A percentile compares a stretch with the other conserved stretches of the same genome.
Conservation (phyloP, 2,329 filamentous ascomycete genomes). For the Claviceps quebecensis region DNA sequence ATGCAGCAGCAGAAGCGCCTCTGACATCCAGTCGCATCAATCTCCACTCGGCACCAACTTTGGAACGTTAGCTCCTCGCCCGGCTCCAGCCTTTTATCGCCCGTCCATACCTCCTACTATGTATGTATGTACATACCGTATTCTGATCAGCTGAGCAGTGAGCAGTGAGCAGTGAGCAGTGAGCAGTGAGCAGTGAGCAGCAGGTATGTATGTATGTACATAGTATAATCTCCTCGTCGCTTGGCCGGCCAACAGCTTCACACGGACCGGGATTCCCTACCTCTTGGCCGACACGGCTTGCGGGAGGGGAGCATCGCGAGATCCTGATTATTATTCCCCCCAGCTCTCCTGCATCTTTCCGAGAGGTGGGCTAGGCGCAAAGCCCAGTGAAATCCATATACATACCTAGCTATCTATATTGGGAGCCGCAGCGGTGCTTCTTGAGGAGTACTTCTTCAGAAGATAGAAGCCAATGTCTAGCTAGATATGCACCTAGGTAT, state of each 20-base stretch:
- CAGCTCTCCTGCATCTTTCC: background rate
- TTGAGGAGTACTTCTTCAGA: no score
- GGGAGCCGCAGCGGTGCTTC: background rate
- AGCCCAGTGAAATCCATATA: background rate
- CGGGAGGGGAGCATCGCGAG: background rate
- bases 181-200: background rate
- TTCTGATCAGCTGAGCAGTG: conserved; percentile 2
- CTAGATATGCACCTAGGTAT: no score
- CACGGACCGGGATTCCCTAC: background rate
- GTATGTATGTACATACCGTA: no score
- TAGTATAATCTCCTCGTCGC: background rate
- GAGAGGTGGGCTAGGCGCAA: background rate
- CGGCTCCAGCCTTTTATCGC: no score
- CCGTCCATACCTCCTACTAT: no score
- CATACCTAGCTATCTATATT: background rate
- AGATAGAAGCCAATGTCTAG: background rate
- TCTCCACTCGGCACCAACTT: no score
- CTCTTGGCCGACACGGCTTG: background rate
- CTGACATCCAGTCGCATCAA: no score
- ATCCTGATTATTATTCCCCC: background rate
- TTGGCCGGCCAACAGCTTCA: background rate
- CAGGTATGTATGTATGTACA: no score
- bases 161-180: background rate
- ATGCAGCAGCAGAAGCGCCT: no score
- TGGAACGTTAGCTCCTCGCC: no score